Evolutionary conservation across 2,329 filamentous ascomycete genomes (phyloP), one percentile per base, ranked within the genome.

Genomic region (Lachnellula willkommii): DNA sequence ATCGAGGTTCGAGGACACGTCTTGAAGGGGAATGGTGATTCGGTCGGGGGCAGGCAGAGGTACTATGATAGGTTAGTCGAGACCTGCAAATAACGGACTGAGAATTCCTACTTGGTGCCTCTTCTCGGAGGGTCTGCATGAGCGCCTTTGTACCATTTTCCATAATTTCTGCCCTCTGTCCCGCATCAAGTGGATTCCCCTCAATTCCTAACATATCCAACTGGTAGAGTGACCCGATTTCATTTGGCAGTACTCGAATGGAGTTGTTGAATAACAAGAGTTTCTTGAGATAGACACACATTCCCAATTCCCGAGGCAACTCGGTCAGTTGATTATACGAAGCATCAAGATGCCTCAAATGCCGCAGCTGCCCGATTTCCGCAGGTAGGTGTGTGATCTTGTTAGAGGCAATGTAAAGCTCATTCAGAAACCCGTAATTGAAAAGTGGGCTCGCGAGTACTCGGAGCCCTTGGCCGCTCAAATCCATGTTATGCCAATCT

Each of bases 331-430:
- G 83, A 72, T 99, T 99, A 74, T 87, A 85, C 0, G 94, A 97
- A 3, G 92, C 80, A 72, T 99, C 93, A 49, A 99, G 81, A 66
- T 92, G 82, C 37, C 84, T 88, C 49, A 99, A 76, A 61, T 88
- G 87, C 61, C 92, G 85, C 62, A 99, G 78, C 65, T 87, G 82
- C 40, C 94, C 92, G 69, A 99, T 90, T 22, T 85, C 79, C 39
- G 88, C 76, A 12, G 93, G 91, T n/a, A 99, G 76, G 47, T 81
- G 79, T 28, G 84, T 84, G 57, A 99, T 80, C 70, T 91, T 92
- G 78, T 99, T 99, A 63, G 91, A 93, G 65, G 91, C 91, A 60
- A 99, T 84, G 71, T 95, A 96, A 32, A 99, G 82, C 72, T 95
- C 93, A 63, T 89, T 89, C 55, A 99, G 77, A 71, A 99, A 97